Percentiles rank a stretch among this genome's conserved stretches.
Conservation (phyloP, 257 asterid genomes). For the Nyctanthes arbortristis region DNA sequence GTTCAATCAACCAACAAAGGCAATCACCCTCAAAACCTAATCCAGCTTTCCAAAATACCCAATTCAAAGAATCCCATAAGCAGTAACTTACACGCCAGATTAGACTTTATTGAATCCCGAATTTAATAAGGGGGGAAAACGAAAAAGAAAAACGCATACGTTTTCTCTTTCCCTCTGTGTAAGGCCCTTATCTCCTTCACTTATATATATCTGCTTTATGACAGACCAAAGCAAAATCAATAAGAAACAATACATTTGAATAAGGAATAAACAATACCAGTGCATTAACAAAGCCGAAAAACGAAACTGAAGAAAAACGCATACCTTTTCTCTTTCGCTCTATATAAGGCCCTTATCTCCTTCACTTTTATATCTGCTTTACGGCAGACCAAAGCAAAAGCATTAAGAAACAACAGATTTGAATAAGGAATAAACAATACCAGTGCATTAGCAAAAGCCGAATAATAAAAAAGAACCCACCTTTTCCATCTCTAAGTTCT, state of each 20-base stretch:
- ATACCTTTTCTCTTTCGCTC: constrained; percentile 34
- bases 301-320: constrained; percentile 29
- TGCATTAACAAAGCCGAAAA: constrained; percentile 16
- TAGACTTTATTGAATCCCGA: constrained; percentile 25
- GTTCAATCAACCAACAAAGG: constrained; percentile 15
- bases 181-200: constrained; percentile 19
- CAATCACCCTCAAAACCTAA: constrained; percentile 5
- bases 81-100: neutral
- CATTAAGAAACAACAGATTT: constrained; percentile 12
- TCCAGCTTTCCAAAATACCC: constrained; percentile 23
- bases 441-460: constrained; percentile 10
- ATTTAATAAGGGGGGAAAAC: constrained; percentile 19
- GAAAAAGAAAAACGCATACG: constrained; percentile 42
- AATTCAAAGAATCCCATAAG: constrained; percentile 11
- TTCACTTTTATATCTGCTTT: constrained; percentile 28
- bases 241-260: constrained; percentile 9
- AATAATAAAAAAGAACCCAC: constrained; percentile 22
- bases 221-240: constrained; percentile 36
- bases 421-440: constrained; percentile 9
- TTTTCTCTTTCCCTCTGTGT: constrained; percentile 8
- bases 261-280: no score
- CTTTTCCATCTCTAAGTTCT: constrained; percentile 14
- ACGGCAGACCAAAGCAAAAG: constrained; percentile 37
- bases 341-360: constrained; percentile 14
- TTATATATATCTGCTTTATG: constrained; percentile 30